These are phyloP conservation scores for Persicaria maculosa DNA, from an alignment of 148 eudicot species.

Conservation along the genomic window DNA sequence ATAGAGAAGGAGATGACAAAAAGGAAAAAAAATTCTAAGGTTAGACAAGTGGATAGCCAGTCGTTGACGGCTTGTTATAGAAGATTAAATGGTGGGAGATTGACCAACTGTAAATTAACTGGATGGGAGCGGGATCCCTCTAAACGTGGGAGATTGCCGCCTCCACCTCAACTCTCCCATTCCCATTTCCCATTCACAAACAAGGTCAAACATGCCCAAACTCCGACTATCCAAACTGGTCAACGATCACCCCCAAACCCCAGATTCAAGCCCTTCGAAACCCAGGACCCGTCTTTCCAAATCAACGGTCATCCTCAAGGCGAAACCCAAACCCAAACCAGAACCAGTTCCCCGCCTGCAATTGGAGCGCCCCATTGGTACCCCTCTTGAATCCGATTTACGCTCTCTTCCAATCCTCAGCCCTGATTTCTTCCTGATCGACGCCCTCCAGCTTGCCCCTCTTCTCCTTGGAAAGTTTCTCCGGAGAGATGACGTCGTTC, in stretches of 20 bases:
- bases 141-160: too few relatives aligned
- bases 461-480: conserved; percentile 83
- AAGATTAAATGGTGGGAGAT: too few relatives aligned
- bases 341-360: conserved; percentile 13
- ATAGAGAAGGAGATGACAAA: too few relatives aligned
- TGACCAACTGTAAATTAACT: too few relatives aligned
- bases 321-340: conserved; percentile 24
- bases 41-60: too few relatives aligned
- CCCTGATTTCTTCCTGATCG: conserved; percentile 55
- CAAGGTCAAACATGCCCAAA: neutral
- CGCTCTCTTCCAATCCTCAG: conserved; percentile 29
- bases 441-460: conserved; percentile 94
- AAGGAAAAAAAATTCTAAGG: too few relatives aligned
- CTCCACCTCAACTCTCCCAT: neutral
- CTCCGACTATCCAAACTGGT: neutral
- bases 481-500: conserved; percentile 67
- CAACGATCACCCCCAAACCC: neutral
- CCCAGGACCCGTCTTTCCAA: conserved; percentile 14
- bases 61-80: too few relatives aligned
- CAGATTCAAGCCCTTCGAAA: neutral
- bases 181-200: neutral
- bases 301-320: conserved; percentile 9
- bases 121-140: too few relatives aligned
- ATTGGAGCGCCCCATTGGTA: conserved; percentile 18
- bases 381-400: conserved; percentile 11